Evolutionary conservation across 2,329 filamentous ascomycete species (phyloP).

Genomic region (Juglanconis oblonga): DNA sequence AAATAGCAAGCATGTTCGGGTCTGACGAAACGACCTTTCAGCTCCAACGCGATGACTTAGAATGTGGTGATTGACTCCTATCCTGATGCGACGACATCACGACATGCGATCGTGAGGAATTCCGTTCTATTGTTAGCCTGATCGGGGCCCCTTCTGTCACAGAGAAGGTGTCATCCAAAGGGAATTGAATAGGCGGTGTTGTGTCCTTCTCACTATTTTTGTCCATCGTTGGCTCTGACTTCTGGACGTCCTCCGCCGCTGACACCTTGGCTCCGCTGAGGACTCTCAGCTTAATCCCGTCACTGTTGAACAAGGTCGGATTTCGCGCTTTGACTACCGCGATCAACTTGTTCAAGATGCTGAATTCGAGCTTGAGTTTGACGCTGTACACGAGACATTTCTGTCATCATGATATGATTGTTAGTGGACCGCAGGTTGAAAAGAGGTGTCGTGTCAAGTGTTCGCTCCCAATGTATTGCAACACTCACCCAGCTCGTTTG

Average conservation of each 20-base stretch:
- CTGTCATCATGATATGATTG: not conserved
- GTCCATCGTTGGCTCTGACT: not conserved
- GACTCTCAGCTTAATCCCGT: not conserved
- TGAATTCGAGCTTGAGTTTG: constrained; percentile 24
- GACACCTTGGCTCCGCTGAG: not conserved
- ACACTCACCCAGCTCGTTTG: constrained; percentile 5
- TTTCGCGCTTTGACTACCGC: constrained; percentile 15
- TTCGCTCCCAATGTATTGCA: not conserved
- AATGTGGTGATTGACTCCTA: not conserved
- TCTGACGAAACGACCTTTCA: too few relatives aligned
- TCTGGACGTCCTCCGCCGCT: not conserved
- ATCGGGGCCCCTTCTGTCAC: not conserved
- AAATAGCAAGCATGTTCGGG: too few relatives aligned
- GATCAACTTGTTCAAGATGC: constrained; percentile 21
- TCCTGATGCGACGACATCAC: not conserved
- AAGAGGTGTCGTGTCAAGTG: too few relatives aligned
- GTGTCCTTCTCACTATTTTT: not conserved
- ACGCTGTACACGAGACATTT: constrained; percentile 22
- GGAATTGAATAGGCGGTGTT: not conserved
- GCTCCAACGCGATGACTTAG: too few relatives aligned
- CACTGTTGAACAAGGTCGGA: constrained; percentile 5
- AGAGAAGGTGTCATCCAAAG: not conserved
- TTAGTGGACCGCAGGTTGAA: too few relatives aligned
- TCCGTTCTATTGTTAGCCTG: not conserved
- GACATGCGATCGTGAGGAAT: not conserved